These are phyloP conservation scores for Leccinum fallax DNA, from an alignment of 1,284 basidiomycete genomes.

Conservation along the genomic window DNA sequence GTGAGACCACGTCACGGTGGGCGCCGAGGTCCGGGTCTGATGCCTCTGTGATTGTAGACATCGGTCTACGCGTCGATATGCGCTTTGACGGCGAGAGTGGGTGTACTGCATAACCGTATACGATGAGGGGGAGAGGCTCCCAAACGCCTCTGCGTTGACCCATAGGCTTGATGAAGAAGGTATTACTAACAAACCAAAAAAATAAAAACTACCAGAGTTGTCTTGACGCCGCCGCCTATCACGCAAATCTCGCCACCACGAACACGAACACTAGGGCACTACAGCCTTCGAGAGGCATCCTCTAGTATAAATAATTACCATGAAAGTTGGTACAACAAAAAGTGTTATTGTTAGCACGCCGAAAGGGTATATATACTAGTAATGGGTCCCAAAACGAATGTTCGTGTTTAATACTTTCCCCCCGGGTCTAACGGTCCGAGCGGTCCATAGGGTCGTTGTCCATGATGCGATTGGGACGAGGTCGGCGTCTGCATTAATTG, in stretches of 20 bases:
- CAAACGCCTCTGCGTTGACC: slow-evolving; percentile 53
- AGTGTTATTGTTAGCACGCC: slow-evolving; percentile 5
- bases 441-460: slow-evolving; percentile 64
- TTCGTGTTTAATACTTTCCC: slow-evolving; percentile 33
- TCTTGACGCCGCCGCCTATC: slow-evolving; percentile 1
- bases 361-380: slow-evolving; percentile 7
- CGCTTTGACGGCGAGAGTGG: slow-evolving; percentile 72
- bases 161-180: background rate
- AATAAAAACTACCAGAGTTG: background rate
- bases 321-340: slow-evolving; percentile 21
- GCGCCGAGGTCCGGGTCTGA: slow-evolving; percentile 66
- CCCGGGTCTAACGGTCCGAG: slow-evolving; percentile 75
- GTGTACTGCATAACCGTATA: slow-evolving; percentile 83
- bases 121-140: slow-evolving; percentile 79
- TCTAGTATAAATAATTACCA: background rate
- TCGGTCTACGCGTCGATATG: slow-evolving; percentile 57
- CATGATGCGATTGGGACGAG: slow-evolving; percentile 54
- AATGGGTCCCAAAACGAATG: slow-evolving; percentile 14
- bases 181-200: background rate
- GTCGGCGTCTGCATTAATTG: slow-evolving; percentile 42
- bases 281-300: background rate
- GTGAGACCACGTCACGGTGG: slow-evolving; percentile 74
- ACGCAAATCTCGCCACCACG: background rate
- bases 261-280: background rate
- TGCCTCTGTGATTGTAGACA: slow-evolving; percentile 70